Evolutionary conservation across 495 filamentous ascomycete genomes (phyloP).

Genomic region (Endocarpon pusillum): DNA sequence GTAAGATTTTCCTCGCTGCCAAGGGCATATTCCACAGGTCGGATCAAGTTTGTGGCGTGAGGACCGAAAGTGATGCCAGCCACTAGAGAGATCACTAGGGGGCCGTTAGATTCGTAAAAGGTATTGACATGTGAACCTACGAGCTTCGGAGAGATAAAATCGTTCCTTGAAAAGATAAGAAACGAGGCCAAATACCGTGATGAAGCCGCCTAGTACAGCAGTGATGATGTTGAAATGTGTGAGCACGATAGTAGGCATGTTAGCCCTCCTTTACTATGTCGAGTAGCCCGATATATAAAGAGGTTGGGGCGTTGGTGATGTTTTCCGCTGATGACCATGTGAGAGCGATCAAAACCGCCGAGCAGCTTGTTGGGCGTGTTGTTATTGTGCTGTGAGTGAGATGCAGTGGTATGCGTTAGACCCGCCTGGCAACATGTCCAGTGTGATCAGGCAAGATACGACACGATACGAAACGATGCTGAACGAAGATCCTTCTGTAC

Average conservation of each 20-base stretch:
- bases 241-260: conserved; percentile 63
- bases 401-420: no score
- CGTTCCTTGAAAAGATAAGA: conserved; percentile 80
- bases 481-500: no score
- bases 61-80: conserved; percentile 67
- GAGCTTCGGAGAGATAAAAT: conserved; percentile 81
- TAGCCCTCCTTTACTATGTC: no score
- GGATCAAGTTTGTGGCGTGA: conserved; percentile 58
- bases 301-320: no score
- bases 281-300: no score
- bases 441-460: no score
- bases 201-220: conserved; percentile 69
- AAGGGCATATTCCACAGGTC: conserved; percentile 59
- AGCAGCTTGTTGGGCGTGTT: no score
- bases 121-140: conserved; percentile 31
- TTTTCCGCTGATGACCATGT: no score
- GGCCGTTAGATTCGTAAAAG: conserved; percentile 1
- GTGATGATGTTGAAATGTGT: conserved; percentile 84
- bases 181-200: conserved; percentile 74
- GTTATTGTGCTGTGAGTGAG: no score
- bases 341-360: no score
- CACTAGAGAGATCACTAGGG: conserved; percentile 61
- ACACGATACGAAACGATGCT: no score
- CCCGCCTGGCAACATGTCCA: no score
- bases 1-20: conserved; percentile 41